Evolutionary conservation across 2,329 filamentous ascomycete species (phyloP).

Genomic region (Pseudogymnoascus sp.): DNA sequence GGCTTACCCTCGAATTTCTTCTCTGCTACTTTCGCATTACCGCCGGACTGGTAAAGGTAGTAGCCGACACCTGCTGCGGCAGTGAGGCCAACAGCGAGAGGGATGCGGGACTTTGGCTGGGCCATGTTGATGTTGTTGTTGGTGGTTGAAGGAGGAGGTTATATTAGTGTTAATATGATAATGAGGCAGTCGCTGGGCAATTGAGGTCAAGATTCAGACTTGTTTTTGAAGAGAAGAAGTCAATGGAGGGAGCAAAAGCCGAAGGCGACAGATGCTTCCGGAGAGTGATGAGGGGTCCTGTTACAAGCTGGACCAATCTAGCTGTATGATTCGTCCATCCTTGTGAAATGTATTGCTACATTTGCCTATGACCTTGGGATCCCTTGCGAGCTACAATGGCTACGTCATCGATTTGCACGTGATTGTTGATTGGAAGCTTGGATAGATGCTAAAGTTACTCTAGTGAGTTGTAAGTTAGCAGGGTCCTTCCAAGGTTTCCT

Average conservation of each 20-base stretch:
- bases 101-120: slow-evolving; percentile 30
- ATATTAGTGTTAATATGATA: slow-evolving; percentile 9
- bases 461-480: slow-evolving; percentile 4
- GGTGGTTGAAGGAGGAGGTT: background rate
- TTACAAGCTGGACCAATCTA: background rate
- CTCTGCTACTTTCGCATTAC: slow-evolving; percentile 73
- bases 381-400: background rate
- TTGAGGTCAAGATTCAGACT: background rate
- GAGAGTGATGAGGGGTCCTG: slow-evolving; percentile 2
- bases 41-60: slow-evolving; percentile 86
- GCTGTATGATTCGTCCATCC: slow-evolving; percentile 3
- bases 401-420: slow-evolving; percentile 1
- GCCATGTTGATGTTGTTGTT: slow-evolving; percentile 24
- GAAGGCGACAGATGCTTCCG: slow-evolving; percentile 2
- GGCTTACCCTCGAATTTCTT: slow-evolving; percentile 75
- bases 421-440: background rate
- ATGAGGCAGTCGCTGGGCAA: background rate
- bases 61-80: slow-evolving; percentile 68
- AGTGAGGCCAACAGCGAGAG: slow-evolving; percentile 49
- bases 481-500: slow-evolving; percentile 2
- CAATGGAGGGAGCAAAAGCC: background rate
- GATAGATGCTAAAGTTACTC: background rate
- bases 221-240: slow-evolving; percentile 6
- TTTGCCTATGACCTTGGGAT: slow-evolving; percentile 1
- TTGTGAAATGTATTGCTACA: background rate